Base-by-base conservation (phyloP, 306 rosid genomes). In the Citrullus colocynthis region DNA sequence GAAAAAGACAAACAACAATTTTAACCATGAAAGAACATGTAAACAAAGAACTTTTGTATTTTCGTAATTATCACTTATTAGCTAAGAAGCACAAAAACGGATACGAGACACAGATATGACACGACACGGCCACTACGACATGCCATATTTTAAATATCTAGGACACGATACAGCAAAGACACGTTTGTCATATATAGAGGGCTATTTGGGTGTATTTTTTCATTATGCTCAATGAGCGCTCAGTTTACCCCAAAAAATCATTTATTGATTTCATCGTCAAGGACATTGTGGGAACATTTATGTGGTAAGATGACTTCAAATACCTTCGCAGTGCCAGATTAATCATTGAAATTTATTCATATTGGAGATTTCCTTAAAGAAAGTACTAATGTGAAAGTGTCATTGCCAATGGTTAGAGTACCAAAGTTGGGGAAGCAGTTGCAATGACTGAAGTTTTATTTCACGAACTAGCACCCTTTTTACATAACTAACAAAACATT, bases 1-100 rank as follows among this genome's bases (percentile, higher is more conserved):
- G 77, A 21, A 51, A 42, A 72, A 81, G 49, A 81, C 74, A 85
- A 75, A 52, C 39, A 37, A 69, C 74, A 55, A 49, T 75, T 41
- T 37, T 58, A 51, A 82, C 39, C 45, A 70, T 60, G 57, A 80
- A 80, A 1, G 77, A 80, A 51, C 34, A 24, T 32, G 18, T 37
- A 17, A 74, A 4, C 1, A 4, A 41, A 9, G 0, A 36, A 7
- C 15, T 6, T 6, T 6, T 17, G 48, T 42, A 42, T 7, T 8
- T 6, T 9, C 10, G 6, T 42, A 42, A 42, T 48, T 48, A 48
- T 48, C 54, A 48, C 5, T 48, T 48, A 3, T 48, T 0, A 5
- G 28, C 28, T 24, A 24, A 24, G 28, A 24, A 24, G 28, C 28
- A 24, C 28, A 24, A 24, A 24, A 24, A 24, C 28, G 28, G 28